phyloP scores from a whole-genome alignment of 176 grass and related monocot species.

The Hyparrhenia diplandra region DNA sequence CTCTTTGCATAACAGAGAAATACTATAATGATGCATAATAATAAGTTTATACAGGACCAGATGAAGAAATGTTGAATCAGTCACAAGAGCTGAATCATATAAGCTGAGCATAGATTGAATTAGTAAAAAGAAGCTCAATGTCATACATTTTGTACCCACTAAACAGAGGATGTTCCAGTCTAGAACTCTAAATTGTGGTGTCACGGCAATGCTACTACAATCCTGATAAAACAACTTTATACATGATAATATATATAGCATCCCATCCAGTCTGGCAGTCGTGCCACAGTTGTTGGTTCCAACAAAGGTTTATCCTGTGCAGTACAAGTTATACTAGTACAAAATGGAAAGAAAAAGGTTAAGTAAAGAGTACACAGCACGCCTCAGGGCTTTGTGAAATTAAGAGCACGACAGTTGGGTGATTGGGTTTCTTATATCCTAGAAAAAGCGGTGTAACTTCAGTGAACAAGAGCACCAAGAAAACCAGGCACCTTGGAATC shows the following conservation, averaged over 20 bases:
- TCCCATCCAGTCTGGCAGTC: background rate
- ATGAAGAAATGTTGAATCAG: background rate
- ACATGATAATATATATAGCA: background rate
- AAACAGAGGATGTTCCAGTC: background rate
- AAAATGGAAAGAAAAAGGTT: background rate
- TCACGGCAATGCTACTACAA: background rate
- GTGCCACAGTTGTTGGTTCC: background rate
- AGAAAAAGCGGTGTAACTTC: background rate
- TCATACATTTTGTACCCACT: background rate
- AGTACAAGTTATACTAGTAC: background rate
- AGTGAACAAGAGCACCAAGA: slow-evolving; percentile 13
- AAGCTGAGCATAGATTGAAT: background rate
- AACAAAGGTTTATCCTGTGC: background rate
- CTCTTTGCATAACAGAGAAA: background rate
- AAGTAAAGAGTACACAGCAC: background rate
- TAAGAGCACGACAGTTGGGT: background rate
- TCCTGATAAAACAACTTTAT: background rate
- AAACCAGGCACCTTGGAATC: background rate
- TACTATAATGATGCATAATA: background rate
- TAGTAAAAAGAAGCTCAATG: background rate
- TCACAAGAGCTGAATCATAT: background rate
- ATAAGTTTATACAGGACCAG: background rate
- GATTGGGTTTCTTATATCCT: background rate
- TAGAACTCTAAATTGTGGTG: background rate
- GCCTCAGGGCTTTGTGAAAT: no score